These are phyloP conservation scores for Pseudonectria buxi DNA, from an alignment of 2,329 filamentous ascomycete species.

Conservation along the genomic window DNA sequence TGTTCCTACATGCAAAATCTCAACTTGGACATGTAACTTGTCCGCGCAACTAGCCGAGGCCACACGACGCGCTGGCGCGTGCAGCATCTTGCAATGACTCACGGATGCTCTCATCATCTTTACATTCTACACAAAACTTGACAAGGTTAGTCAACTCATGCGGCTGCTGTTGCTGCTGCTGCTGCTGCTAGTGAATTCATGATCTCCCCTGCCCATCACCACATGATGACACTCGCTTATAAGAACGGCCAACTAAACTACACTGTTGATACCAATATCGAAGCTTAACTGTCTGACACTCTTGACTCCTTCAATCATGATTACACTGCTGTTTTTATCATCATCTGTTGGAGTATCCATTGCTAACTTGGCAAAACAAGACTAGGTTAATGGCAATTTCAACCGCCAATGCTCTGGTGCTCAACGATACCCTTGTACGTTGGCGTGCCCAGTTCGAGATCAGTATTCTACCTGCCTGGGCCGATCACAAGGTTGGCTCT, in stretches of 20 bases:
- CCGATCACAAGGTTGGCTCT: constrained; percentile 12
- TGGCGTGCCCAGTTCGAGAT: constrained; percentile 1
- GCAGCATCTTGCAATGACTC: no score
- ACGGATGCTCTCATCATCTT: no score
- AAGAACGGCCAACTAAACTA: constrained; percentile 62
- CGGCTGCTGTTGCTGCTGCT: no score
- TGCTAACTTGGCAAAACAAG: constrained; percentile 16
- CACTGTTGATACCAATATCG: constrained; percentile 52
- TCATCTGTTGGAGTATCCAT: constrained; percentile 2
- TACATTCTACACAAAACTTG: no score
- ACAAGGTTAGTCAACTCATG: no score
- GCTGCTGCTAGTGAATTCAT: constrained; percentile 1
- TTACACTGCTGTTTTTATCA: no score
- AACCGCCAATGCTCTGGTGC: constrained; percentile 6
- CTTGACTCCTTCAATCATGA: constrained; percentile 1
- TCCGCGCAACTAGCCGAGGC: no score
- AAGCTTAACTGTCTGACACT: constrained; percentile 59
- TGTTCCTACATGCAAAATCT: constrained; percentile 2
- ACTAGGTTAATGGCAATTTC: constrained; percentile 1
- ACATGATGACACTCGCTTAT: constrained; percentile 51
- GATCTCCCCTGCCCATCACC: constrained; percentile 6
- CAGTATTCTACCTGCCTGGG: constrained; percentile 8
- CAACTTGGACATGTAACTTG: no score
- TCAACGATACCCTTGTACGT: constrained; percentile 9
- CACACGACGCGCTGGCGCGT: no score